A percentile compares a stretch with the other conserved stretches of the same genome.
These are phyloP conservation scores for Fusarium luffae DNA, from an alignment of 2,329 filamentous ascomycete species.

Conservation along the genomic window DNA sequence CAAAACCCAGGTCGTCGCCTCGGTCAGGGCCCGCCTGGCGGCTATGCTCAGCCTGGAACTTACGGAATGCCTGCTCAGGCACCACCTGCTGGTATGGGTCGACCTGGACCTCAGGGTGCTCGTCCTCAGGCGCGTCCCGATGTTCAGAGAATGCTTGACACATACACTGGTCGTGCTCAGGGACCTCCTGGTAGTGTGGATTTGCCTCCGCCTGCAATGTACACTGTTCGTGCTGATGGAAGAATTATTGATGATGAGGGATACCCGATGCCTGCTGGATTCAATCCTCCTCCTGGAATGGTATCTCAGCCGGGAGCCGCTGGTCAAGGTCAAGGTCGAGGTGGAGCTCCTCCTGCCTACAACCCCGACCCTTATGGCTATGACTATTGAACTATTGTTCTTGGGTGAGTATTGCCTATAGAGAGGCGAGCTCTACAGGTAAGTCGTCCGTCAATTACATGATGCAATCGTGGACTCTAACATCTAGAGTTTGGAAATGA, in stretches of 20 bases:
- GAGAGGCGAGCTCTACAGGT: too few species aligned
- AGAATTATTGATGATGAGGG: not conserved
- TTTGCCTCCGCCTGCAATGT: not conserved
- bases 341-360: not conserved
- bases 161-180: not conserved
- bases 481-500: too few species aligned
- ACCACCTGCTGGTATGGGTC: not conserved
- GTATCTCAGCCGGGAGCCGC: not conserved
- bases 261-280: not conserved
- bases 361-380: not conserved
- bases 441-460: too few species aligned
- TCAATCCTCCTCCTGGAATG: not conserved
- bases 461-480: too few species aligned
- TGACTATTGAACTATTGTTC: too few species aligned
- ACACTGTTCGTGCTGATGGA: not conserved
- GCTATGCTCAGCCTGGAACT: not conserved
- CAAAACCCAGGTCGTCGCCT: not conserved
- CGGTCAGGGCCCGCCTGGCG: not conserved
- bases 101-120: fast-evolving
- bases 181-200: not conserved
- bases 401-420: too few species aligned
- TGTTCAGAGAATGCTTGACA: not conserved
- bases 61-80: not conserved
- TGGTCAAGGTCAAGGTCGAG: not conserved
- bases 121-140: not conserved